phyloP scores from a whole-genome alignment of 2,329 filamentous ascomycete genomes.

The Xylariaceae sp. region DNA sequence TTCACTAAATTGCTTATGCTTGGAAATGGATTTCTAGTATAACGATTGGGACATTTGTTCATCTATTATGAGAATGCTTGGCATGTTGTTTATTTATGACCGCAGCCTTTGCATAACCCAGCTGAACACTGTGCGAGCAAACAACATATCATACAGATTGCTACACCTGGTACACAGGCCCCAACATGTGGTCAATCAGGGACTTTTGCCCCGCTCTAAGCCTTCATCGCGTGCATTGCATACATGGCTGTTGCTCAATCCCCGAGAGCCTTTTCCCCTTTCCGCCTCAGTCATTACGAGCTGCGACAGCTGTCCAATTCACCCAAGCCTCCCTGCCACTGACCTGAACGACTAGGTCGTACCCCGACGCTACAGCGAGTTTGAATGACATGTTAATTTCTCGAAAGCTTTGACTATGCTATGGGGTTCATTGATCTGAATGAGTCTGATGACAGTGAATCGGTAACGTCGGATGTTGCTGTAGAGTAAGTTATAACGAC shows the following conservation, averaged over 20 bases:
- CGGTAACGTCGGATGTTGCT: background rate
- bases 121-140: slow-evolving; percentile 6
- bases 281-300: background rate
- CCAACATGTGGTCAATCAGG: background rate
- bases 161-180: too few relatives aligned
- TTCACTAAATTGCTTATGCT: too few relatives aligned
- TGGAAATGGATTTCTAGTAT: too few relatives aligned
- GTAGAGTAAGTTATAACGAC: slow-evolving; percentile 10
- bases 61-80: too few relatives aligned
- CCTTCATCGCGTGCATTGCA: too few relatives aligned
- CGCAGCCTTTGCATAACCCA: too few relatives aligned
- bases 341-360: background rate
- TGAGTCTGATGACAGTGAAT: background rate
- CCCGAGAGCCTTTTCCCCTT: background rate
- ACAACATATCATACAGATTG: background rate
- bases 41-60: too few relatives aligned
- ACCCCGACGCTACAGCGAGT: background rate
- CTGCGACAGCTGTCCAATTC: background rate
- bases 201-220: background rate
- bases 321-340: background rate
- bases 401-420: background rate
- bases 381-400: background rate
- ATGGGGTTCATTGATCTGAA: slow-evolving; percentile 13
- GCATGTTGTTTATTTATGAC: too few relatives aligned
- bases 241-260: too few relatives aligned